phyloP scores from a whole-genome alignment of 2,329 filamentous ascomycete species.

The Fusarium anthophilum region DNA sequence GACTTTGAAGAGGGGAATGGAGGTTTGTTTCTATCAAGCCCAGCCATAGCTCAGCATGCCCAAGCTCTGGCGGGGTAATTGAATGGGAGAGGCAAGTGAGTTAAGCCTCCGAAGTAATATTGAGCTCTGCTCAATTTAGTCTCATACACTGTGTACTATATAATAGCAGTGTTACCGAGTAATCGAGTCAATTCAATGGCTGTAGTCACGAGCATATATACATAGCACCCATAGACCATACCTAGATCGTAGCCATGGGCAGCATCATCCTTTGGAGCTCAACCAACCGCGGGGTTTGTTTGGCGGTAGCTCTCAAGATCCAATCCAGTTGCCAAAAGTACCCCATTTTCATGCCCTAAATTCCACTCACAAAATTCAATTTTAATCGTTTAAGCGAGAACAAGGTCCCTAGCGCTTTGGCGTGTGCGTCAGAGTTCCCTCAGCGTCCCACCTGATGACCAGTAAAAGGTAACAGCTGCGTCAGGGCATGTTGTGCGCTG shows the following conservation, averaged over 20 bases:
- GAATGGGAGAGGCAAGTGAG: not conserved
- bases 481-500: slow-evolving; percentile 5
- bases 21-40: slow-evolving; percentile 8
- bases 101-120: not conserved
- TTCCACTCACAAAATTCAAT: slow-evolving; percentile 33
- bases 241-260: not conserved
- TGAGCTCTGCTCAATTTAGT: not conserved
- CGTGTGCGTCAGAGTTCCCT: slow-evolving; percentile 33
- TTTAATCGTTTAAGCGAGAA: slow-evolving; percentile 29
- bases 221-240: not conserved
- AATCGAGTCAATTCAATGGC: not conserved
- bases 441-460: slow-evolving; percentile 23
- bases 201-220: not conserved
- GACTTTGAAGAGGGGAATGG: slow-evolving; percentile 1
- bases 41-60: slow-evolving; percentile 21
- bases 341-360: slow-evolving; percentile 34
- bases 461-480: slow-evolving; percentile 4
- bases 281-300: slow-evolving; percentile 21
- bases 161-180: not conserved
- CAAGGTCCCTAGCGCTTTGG: slow-evolving; percentile 20
- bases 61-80: slow-evolving; percentile 38
- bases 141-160: slow-evolving; percentile 4
- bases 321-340: not conserved
- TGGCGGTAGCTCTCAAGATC: not conserved
- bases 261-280: slow-evolving; percentile 7